Evolutionary conservation across 1,284 basidiomycete genomes (phyloP).

Genomic region (Ganoderma lingzhi): DNA sequence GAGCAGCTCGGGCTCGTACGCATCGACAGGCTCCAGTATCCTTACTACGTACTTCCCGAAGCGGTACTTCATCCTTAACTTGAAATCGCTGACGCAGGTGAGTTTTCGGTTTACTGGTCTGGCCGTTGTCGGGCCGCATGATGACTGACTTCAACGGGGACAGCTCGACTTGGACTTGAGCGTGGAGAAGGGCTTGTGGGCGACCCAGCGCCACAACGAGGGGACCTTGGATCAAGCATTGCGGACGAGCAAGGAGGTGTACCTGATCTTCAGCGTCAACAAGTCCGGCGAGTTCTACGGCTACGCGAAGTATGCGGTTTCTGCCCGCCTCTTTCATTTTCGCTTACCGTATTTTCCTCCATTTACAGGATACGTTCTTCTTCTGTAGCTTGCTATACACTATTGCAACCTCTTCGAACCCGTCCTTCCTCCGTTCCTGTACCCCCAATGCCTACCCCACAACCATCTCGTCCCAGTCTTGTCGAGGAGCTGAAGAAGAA

Average conservation of each 20-base stretch:
- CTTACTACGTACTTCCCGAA: conserved; percentile 81
- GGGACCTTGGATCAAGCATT: conserved; percentile 89
- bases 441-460: too few species aligned
- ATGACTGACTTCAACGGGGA: conserved; percentile 29
- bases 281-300: conserved; percentile 92
- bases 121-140: too few species aligned
- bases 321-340: not conserved
- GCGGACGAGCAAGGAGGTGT: conserved; percentile 87
- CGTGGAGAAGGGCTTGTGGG: conserved; percentile 86
- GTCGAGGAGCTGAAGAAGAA: too few species aligned
- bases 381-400: too few species aligned
- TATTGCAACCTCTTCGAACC: too few species aligned
- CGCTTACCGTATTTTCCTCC: not conserved
- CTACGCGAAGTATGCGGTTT: conserved; percentile 71
- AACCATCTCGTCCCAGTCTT: too few species aligned
- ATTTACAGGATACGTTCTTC: conserved; percentile 66
- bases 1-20: conserved; percentile 72
- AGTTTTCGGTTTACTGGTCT: conserved; percentile 35
- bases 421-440: too few species aligned
- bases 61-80: conserved; percentile 92
- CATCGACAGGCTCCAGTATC: conserved; percentile 80
- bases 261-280: conserved; percentile 92
- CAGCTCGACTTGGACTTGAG: conserved; percentile 88
- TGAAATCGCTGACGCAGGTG: conserved; percentile 88
- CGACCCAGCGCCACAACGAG: conserved; percentile 95